Conservation (phyloP, 23 red algal genomes). For the Chondrus crispus region DNA sequence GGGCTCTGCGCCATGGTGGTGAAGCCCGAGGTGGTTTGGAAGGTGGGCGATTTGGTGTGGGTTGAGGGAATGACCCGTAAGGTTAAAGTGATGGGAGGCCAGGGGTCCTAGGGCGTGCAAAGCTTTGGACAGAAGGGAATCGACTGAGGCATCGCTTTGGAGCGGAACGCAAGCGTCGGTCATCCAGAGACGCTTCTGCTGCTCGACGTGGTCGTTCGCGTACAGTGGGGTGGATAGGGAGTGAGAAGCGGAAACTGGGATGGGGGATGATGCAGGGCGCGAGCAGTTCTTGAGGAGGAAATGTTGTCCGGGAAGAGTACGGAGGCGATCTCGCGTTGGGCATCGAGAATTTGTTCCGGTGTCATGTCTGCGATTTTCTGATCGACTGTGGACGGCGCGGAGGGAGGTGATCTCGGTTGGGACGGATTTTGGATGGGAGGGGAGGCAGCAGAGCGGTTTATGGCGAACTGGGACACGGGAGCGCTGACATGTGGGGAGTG, state of each 20-base stretch:
- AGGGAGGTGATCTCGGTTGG: too few species aligned
- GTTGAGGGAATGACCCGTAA: slow-evolving; percentile 27
- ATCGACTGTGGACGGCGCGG: too few species aligned
- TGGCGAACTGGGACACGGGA: too few species aligned
- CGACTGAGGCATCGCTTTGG: not conserved
- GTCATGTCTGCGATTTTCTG: slow-evolving; percentile 1
- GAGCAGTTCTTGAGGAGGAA: too few species aligned
- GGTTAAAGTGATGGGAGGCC: slow-evolving; percentile 40
- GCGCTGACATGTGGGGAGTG: too few species aligned
- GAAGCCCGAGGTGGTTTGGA: slow-evolving; percentile 48
- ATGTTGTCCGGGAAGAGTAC: slow-evolving; percentile 36
- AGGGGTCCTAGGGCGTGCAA: slow-evolving; percentile 33
- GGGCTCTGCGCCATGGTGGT: slow-evolving; percentile 63
- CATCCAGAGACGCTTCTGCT: slow-evolving; percentile 47
- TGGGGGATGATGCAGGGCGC: too few species aligned
- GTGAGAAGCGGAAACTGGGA: too few species aligned
- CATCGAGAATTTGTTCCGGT: slow-evolving; percentile 12
- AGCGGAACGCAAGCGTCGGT: slow-evolving; percentile 21
- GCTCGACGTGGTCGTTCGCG: not conserved
- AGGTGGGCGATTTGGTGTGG: not conserved
- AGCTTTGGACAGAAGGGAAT: slow-evolving; percentile 14
- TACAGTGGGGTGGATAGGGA: too few species aligned
- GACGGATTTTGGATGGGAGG: too few species aligned
- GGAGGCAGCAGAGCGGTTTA: too few species aligned
- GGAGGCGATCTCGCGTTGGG: not conserved